Base-by-base conservation (phyloP, 1,284 basidiomycete species). In the Austroboletus olivaceoglutinosus region DNA sequence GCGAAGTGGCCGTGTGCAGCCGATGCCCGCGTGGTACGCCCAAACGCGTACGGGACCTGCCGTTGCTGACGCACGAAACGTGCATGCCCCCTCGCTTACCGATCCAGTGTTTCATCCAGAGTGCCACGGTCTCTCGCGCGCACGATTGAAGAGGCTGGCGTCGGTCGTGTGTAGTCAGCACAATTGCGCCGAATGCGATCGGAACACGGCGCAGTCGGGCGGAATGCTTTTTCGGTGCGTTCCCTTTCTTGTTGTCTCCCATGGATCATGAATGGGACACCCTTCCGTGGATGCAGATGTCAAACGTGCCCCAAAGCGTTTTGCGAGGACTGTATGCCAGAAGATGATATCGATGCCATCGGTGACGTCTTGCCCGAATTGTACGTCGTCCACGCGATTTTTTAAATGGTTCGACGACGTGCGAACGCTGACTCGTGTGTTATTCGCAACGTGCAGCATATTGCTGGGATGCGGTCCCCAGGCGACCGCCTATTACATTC, bases 311-410 rank as follows among this genome's bases (percentile, higher is more conserved):
- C 77, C 15, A 67, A 74, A 48, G 77, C 83, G 2, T 81, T 76
- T 52, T 85, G 82, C 62, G 80, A 83, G 52, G 82, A 84, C 56
- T 84, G 82, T 59, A 53, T 84, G 31, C 74, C 77, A 4, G 57
- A 64, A 8, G 76, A 73, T 12, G 74, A 78, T 7, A 68, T 80
- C 30, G 73, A 76, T 23, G 70, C 75, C 12, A 63, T 84, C 30
- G 82, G 82, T 3, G 79, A 81, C 5, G 63, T 65, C 4, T 56
- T 84, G 13, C 82, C 82, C 10, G 81, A 83, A 63, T 78, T 82
- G 80, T 81, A 56, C 47, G 77, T 73, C 25, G 10, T 25, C 27
- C 11, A 2, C 11, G 27, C 12, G 11, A 12, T 29, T 29, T 29
- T 29, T 29, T 29, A 41, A 45, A 22, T 21, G 23, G 30, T 38